Base-by-base conservation (phyloP, 306 rosid species). In the Sicyos edulis region DNA sequence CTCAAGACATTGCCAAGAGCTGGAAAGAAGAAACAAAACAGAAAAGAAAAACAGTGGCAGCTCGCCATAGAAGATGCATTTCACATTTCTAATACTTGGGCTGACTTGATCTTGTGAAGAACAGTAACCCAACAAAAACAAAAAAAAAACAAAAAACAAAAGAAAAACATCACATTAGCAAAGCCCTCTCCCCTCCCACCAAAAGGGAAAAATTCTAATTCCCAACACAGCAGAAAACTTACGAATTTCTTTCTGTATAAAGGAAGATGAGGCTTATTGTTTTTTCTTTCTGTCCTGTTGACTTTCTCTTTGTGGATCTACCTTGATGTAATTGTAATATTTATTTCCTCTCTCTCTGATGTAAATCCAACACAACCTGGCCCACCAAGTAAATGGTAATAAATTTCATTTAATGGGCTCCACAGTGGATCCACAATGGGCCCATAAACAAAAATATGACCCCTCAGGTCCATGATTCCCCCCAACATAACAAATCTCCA, bases 21-120 rank as follows among this genome's bases (percentile, higher is more conserved):
- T 88, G 96, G 98, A 93, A 86, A 80, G 97, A 93, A 60, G 98
- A 90, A 53, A 86, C 85, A 0, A 90, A 82, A 55, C 96, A 87
- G 79, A 88, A 74, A 24, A 87, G 74, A 72, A 88, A 81, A 81
- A 75, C 87, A 3, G 76, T 84, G 8, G 92, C 91, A 12, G 83
- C 95, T 74, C 78, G 88, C 32, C 98, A 93, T 69, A 73, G 92
- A 4, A 86, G 98, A 87, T 90, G 97, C 86, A 88, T 90, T 62
- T 90, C 96, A n/a, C 19, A 64, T 49, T 54, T 71, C 51, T 71
- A 17, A 54, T 32, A 32, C 12, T 26, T 22, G 72, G 55, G 40
- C 40, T 40, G 52, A n/a, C 53, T 42, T 64, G 8, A 68, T 24
- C 54, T 26, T 68, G 56, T 67, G 72, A 50, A 68, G 57, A 68